Conservation (phyloP, 257 asterid species). For the Solanum pinnatisectum region DNA sequence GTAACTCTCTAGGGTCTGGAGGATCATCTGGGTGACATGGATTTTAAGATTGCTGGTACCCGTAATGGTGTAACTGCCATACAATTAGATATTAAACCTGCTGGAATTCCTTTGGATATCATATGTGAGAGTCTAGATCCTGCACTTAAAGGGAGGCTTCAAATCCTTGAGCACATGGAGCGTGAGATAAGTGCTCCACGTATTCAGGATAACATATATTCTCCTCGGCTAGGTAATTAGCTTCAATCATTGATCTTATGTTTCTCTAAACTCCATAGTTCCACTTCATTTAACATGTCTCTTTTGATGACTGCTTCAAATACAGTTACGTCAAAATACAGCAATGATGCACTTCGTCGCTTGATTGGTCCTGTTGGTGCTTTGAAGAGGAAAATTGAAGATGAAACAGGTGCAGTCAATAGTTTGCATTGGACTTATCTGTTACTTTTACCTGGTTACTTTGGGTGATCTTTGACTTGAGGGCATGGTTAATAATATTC, state of each 20-base stretch:
- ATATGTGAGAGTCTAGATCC: conserved; percentile 73
- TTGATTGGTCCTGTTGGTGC: conserved; percentile 96
- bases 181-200: conserved; percentile 73
- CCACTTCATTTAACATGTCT: background rate
- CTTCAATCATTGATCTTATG: background rate
- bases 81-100: conserved; percentile 96
- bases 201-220: conserved; percentile 54
- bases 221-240: conserved; percentile 62
- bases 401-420: conserved; percentile 63
- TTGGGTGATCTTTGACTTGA: background rate
- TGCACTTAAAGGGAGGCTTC: conserved; percentile 70
- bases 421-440: background rate
- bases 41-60: conserved; percentile 96
- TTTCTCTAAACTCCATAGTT: background rate
- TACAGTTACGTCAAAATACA: conserved; percentile 71
- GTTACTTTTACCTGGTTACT: background rate
- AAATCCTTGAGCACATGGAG: conserved; percentile 90
- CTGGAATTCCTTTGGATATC: conserved; percentile 91
- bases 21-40: conserved; percentile 99
- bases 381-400: conserved; percentile 86
- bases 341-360: conserved; percentile 81
- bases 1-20: conserved; percentile 68
- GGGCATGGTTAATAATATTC: background rate
- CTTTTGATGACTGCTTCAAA: conserved; percentile 2
- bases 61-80: conserved; percentile 86